A percentile compares a stretch with the other conserved stretches of the same genome.
These are phyloP conservation scores for Austroboletus olivaceoglutinosus DNA, from an alignment of 1,284 basidiomycete genomes.

Conservation along the genomic window DNA sequence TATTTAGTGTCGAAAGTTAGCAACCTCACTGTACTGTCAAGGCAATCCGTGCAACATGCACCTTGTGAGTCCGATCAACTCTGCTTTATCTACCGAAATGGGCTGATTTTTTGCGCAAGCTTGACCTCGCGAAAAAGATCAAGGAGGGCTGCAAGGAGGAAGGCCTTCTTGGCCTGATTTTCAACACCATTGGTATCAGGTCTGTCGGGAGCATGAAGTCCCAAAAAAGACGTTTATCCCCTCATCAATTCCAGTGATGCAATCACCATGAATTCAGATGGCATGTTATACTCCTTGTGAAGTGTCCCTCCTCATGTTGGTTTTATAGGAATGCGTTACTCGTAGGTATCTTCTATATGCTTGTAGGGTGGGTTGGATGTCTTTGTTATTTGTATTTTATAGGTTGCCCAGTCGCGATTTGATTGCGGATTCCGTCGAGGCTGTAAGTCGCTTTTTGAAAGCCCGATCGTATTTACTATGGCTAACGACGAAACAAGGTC, in stretches of 20 bases:
- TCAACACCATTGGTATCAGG: constrained; percentile 82
- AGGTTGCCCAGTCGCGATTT: constrained; percentile 87
- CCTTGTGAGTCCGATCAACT: constrained; percentile 45
- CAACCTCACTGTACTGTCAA: constrained; percentile 25
- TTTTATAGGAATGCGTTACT: constrained; percentile 71
- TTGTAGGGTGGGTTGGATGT: background rate
- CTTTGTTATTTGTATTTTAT: constrained; percentile 14
- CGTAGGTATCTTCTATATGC: constrained; percentile 44
- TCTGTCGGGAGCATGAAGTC: constrained; percentile 24
- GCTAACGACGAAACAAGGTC: constrained; percentile 44
- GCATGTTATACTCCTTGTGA: constrained; percentile 39
- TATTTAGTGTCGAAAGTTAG: background rate
- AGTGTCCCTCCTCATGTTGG: constrained; percentile 1
- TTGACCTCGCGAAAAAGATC: constrained; percentile 71
- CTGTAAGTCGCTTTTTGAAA: constrained; percentile 45
- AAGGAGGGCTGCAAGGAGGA: constrained; percentile 77
- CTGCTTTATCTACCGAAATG: background rate
- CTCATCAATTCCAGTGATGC: constrained; percentile 52
- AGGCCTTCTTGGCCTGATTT: constrained; percentile 72
- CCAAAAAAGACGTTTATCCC: background rate
- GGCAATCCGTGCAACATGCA: constrained; percentile 84
- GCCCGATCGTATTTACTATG: background rate
- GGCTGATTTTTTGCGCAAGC: constrained; percentile 42
- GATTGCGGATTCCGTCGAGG: constrained; percentile 89
- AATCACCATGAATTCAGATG: constrained; percentile 82